Conservation (phyloP, 192 early-diverging fungal genomes). For the Coemansia sp. region DNA sequence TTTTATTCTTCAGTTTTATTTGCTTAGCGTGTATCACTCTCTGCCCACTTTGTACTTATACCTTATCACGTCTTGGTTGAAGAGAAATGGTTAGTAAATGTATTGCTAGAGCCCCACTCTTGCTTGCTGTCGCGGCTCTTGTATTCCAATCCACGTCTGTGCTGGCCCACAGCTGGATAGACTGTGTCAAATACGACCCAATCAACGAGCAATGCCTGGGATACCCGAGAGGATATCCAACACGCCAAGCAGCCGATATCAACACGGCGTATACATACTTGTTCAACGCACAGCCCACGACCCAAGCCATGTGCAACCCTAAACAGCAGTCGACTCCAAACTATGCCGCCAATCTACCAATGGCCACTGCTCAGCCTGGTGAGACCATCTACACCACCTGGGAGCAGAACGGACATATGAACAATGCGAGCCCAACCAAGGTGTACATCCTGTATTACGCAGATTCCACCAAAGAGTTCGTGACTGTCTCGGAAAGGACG, state of each 20-base stretch:
- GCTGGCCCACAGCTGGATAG: slow-evolving; percentile 63
- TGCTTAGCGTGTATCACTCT: too few relatives aligned
- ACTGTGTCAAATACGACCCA: slow-evolving; percentile 58
- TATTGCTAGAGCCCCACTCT: neutral
- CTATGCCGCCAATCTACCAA: slow-evolving; percentile 49
- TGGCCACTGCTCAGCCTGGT: slow-evolving; percentile 54
- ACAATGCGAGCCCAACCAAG: slow-evolving; percentile 45
- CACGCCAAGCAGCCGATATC: slow-evolving; percentile 46
- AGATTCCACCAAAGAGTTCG: slow-evolving; percentile 20
- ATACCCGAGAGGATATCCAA: slow-evolving; percentile 57
- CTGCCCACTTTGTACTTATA: neutral
- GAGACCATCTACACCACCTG: slow-evolving; percentile 56
- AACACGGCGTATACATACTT: slow-evolving; percentile 60
- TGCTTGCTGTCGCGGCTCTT: neutral
- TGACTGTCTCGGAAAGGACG: slow-evolving; percentile 28
- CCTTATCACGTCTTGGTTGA: neutral
- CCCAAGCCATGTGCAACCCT: slow-evolving; percentile 55
- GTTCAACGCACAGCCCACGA: slow-evolving; percentile 33
- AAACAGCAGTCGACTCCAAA: slow-evolving; percentile 24
- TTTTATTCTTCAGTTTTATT: too few relatives aligned
- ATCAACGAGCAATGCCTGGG: slow-evolving; percentile 46
- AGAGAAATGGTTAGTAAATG: neutral
- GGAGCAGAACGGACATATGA: slow-evolving; percentile 61
- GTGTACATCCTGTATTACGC: slow-evolving; percentile 46
- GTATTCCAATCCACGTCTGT: slow-evolving; percentile 25